phyloP scores from a whole-genome alignment of 164 flowering plant genomes.

The Nelumbo lutea region DNA sequence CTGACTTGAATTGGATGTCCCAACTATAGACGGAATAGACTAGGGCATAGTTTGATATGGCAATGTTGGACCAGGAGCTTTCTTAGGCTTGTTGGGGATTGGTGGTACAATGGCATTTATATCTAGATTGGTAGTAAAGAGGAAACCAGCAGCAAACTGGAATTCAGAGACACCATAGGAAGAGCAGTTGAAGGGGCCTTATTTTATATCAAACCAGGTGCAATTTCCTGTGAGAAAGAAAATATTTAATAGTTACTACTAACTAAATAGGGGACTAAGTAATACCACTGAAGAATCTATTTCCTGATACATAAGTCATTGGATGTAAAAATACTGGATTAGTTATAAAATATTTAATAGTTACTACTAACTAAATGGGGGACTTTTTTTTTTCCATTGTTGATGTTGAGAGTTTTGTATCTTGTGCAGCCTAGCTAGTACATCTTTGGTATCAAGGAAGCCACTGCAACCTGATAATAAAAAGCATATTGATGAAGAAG shows the following conservation, averaged over 20 bases:
- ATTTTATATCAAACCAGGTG: slow-evolving; percentile 27
- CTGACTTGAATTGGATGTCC: slow-evolving; percentile 33
- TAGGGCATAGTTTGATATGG: slow-evolving; percentile 38
- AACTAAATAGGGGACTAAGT: no score
- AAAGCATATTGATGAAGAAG: slow-evolving; percentile 78
- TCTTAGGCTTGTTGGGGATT: slow-evolving; percentile 39
- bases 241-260: no score
- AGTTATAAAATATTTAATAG: no score
- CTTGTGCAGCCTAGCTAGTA: slow-evolving; percentile 32
- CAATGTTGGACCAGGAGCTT: slow-evolving; percentile 28
- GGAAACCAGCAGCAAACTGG: slow-evolving; percentile 38
- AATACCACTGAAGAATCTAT: no score
- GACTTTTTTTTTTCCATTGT: no score
- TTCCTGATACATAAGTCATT: not conserved
- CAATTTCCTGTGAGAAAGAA: slow-evolving; percentile 18
- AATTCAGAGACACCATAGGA: slow-evolving; percentile 24
- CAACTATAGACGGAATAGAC: slow-evolving; percentile 27
- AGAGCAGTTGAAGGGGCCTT: slow-evolving; percentile 38
- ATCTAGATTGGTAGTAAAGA: slow-evolving; percentile 33
- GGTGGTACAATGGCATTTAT: slow-evolving; percentile 30
- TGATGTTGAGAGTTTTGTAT: slow-evolving; percentile 6
- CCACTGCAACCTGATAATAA: slow-evolving; percentile 44
- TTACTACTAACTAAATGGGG: no score
- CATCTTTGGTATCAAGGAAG: slow-evolving; percentile 46
- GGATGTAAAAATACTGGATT: not conserved